These are phyloP conservation scores for Ceratobasidium papillatum DNA, from an alignment of 1,284 basidiomycete species.

Conservation along the genomic window DNA sequence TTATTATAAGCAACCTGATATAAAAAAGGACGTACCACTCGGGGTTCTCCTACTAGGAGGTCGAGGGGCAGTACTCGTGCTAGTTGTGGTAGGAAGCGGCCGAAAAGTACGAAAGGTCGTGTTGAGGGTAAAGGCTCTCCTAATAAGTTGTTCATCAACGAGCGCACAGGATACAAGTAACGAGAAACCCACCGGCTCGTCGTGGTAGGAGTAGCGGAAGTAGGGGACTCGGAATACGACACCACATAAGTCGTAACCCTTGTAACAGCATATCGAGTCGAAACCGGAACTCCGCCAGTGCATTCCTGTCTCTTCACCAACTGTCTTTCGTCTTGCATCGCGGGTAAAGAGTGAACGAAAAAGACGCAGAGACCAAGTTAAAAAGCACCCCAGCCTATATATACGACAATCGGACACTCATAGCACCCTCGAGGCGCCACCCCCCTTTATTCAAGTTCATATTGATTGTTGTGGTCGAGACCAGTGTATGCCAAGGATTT, in stretches of 20 bases:
- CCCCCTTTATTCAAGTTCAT: not conserved
- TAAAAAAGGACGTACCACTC: not conserved
- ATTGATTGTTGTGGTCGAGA: not conserved
- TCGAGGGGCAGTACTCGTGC: not conserved
- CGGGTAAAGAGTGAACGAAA: not conserved
- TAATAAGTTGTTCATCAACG: not conserved
- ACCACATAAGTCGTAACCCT: not conserved
- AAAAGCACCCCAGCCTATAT: not conserved
- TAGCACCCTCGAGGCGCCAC: not conserved
- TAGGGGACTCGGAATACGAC: slow-evolving; percentile 19
- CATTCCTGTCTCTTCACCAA: slow-evolving; percentile 17
- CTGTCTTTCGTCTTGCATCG: not conserved
- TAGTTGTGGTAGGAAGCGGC: not conserved
- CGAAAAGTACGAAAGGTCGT: not conserved
- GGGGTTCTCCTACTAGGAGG: not conserved
- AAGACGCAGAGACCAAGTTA: not conserved
- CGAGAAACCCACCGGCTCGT: not conserved
- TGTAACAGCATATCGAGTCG: not conserved
- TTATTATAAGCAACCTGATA: not conserved
- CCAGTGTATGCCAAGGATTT: not conserved
- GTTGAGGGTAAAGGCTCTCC: not conserved
- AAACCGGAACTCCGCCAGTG: not conserved
- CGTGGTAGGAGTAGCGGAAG: not conserved
- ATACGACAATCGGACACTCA: not conserved
- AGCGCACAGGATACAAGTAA: too few relatives aligned